phyloP scores from a whole-genome alignment of 345 rosid genomes.

The Arabis alpina region DNA sequence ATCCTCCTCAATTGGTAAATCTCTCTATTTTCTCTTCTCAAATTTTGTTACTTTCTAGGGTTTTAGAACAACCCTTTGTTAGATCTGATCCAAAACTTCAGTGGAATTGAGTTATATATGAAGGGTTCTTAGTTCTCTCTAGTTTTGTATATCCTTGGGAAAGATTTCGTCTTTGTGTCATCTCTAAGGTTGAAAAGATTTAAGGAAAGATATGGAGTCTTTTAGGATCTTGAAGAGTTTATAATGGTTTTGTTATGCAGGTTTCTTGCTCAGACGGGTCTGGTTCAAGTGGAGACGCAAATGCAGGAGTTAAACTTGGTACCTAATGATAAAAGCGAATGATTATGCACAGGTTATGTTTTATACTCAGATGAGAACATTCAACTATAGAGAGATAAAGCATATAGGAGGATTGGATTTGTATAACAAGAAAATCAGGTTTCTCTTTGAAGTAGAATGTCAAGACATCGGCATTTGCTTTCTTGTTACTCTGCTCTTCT shows the following conservation, averaged over 20 bases:
- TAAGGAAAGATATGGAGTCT: not conserved
- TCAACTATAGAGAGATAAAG: conserved; percentile 28
- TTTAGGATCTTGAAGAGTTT: conserved; percentile 1
- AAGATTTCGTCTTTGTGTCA: conserved; percentile 18
- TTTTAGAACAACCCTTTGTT: not conserved
- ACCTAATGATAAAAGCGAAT: conserved; percentile 51
- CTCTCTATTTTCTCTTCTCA: conserved; percentile 12
- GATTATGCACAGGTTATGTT: not conserved
- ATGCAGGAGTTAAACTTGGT: conserved; percentile 72
- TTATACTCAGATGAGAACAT: conserved; percentile 7
- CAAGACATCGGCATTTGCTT: not conserved
- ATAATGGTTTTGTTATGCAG: conserved; percentile 48
- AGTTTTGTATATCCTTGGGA: conserved; percentile 4
- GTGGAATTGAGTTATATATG: conserved; percentile 6
- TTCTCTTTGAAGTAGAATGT: conserved; percentile 6
- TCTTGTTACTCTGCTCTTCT: conserved; percentile 38
- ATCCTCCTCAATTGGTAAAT: conserved; percentile 85
- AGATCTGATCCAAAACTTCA: conserved; percentile 3
- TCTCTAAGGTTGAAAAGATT: conserved; percentile 7
- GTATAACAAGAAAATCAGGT: conserved; percentile 25
- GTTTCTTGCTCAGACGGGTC: conserved; percentile 85
- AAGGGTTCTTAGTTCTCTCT: not conserved
- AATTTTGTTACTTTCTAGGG: not conserved
- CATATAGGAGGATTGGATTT: conserved; percentile 29
- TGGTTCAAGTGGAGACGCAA: conserved; percentile 80